Percentiles rank a stretch among this genome's conserved stretches.
Evolutionary conservation across 73 alveolate species (phyloP).

Genomic region (Blepharisma stoltei): DNA sequence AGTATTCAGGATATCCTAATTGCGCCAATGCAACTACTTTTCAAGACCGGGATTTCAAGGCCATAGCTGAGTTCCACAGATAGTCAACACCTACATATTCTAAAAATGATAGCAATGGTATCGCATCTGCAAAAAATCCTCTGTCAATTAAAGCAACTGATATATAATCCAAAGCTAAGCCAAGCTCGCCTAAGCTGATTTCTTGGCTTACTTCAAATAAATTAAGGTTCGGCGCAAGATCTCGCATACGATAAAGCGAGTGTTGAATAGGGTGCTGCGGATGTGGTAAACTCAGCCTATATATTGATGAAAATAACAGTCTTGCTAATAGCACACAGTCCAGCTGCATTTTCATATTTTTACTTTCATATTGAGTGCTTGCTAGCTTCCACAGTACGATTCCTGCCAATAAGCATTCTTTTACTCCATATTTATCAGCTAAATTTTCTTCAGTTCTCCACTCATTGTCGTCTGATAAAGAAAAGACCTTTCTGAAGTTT

Average conservation of each 20-base stretch:
- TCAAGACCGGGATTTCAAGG: constrained; percentile 71
- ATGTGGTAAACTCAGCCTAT: constrained; percentile 56
- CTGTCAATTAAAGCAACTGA: constrained; percentile 71
- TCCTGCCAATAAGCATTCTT: constrained; percentile 68
- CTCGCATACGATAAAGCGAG: constrained; percentile 76
- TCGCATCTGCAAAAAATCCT: constrained; percentile 71
- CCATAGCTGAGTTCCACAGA: constrained; percentile 62
- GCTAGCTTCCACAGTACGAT: constrained; percentile 60
- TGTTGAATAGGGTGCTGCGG: constrained; percentile 56
- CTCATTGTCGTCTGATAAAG: neutral
- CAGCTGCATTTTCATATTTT: constrained; percentile 43
- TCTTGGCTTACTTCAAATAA: constrained; percentile 62
- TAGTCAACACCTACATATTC: constrained; percentile 80
- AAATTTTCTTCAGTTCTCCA: constrained; percentile 50
- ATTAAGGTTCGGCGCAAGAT: constrained; percentile 63
- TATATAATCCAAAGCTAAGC: constrained; percentile 60
- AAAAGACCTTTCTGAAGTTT: constrained; percentile 60
- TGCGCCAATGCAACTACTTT: constrained; percentile 75
- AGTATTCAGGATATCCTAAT: constrained; percentile 82
- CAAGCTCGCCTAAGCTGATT: constrained; percentile 69
- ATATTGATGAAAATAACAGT: constrained; percentile 53
- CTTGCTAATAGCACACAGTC: constrained; percentile 61
- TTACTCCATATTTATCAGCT: constrained; percentile 52
- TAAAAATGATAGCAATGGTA: constrained; percentile 80
- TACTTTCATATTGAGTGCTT: constrained; percentile 50